Evolutionary conservation across 495 filamentous ascomycete genomes (phyloP).

Genomic region (Xylaria sp.): DNA sequence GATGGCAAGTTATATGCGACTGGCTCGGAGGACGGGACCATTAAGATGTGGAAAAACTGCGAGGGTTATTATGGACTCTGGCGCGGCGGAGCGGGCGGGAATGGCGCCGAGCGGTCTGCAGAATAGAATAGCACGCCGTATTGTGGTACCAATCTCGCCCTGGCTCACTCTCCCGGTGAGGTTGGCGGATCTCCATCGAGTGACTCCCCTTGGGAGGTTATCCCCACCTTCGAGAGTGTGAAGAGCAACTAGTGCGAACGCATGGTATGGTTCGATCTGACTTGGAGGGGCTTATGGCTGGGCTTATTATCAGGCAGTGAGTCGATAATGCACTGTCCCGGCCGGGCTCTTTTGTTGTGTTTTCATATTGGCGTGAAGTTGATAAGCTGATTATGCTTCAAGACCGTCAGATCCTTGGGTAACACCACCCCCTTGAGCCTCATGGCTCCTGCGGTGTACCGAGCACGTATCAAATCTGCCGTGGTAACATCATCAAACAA

Average conservation of each 20-base stretch:
- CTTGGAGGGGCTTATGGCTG: background rate
- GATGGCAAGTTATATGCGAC: constrained; percentile 96
- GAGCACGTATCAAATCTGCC: background rate
- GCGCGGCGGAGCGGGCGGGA: constrained; percentile 42
- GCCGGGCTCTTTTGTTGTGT: background rate
- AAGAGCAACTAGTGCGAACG: constrained; percentile 13
- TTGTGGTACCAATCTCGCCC: constrained; percentile 23
- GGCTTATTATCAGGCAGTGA: constrained; percentile 13
- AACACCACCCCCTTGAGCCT: background rate
- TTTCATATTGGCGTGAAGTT: background rate
- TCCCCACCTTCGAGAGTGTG: constrained; percentile 11
- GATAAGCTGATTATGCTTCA: background rate
- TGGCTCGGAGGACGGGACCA: constrained; percentile 95
- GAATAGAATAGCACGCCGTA: constrained; percentile 33
- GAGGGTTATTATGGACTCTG: constrained; percentile 63
- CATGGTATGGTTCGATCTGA: background rate
- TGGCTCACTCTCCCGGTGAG: constrained; percentile 18
- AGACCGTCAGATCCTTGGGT: background rate
- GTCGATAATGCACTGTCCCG: constrained; percentile 9
- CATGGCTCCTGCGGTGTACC: background rate
- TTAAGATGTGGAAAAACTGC: constrained; percentile 82
- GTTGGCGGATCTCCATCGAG: constrained; percentile 8
- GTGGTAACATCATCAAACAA: constrained; percentile 6
- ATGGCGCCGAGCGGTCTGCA: constrained; percentile 32
- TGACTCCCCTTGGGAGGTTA: constrained; percentile 17